Evolutionary conservation across 768 basidiomycete species (phyloP).

Genomic region (Cyclocybe cylindracea): DNA sequence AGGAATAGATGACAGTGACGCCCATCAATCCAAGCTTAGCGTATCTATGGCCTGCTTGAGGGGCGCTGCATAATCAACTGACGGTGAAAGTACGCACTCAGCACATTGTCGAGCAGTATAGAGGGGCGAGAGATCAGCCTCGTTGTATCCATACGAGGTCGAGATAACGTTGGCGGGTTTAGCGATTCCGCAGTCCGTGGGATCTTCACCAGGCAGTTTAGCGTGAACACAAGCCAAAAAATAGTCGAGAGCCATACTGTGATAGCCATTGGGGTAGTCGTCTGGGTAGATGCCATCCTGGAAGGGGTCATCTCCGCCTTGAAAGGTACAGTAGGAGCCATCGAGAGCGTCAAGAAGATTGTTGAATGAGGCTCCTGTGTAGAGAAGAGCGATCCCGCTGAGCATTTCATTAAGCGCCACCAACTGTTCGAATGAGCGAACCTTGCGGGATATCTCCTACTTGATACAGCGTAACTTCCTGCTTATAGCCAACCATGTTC

Average conservation of each 20-base stretch:
- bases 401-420: neutral
- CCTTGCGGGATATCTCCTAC: constrained; percentile 40
- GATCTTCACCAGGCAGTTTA: constrained; percentile 8
- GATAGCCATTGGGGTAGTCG: constrained; percentile 29
- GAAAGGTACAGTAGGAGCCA: constrained; percentile 38
- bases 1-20: constrained; percentile 53
- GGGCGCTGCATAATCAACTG: neutral
- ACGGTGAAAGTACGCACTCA: constrained; percentile 27
- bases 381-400: neutral
- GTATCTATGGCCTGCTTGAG: constrained; percentile 20
- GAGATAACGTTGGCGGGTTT: constrained; percentile 43
- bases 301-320: constrained; percentile 39
- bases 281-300: constrained; percentile 36
- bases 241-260: constrained; percentile 16
- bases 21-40: constrained; percentile 61
- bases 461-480: constrained; percentile 41
- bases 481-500: constrained; percentile 21
- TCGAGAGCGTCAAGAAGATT: constrained; percentile 48
- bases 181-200: constrained; percentile 35
- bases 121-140: constrained; percentile 34
- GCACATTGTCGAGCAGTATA: constrained; percentile 43
- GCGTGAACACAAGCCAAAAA: neutral
- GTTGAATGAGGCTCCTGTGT: constrained; percentile 42
- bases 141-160: constrained; percentile 43
- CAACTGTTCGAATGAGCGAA: constrained; percentile 5